Conservation (phyloP, 1,284 basidiomycete species). For the Phenoliferia sp. region DNA sequence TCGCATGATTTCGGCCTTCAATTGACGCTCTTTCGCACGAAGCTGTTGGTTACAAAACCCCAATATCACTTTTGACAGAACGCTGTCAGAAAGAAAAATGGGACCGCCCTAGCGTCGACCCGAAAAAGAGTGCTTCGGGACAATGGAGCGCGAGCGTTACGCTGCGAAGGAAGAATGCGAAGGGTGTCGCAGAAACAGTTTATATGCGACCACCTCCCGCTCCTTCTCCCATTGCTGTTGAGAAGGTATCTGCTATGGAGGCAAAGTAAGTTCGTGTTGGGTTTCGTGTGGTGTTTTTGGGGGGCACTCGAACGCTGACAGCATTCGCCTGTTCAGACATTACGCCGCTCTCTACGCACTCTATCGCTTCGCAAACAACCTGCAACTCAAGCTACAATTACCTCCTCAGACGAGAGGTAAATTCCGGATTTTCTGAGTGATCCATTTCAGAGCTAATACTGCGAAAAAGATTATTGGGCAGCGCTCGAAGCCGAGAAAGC, state of each 20-base stretch:
- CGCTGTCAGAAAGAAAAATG: slow-evolving; percentile 81
- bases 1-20: too few relatives aligned
- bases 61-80: slow-evolving; percentile 61
- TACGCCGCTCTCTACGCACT: slow-evolving; percentile 83
- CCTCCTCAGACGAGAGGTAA: slow-evolving; percentile 51
- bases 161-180: slow-evolving; percentile 61
- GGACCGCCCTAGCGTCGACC: slow-evolving; percentile 70
- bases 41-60: slow-evolving; percentile 66
- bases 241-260: slow-evolving; percentile 57
- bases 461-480: slow-evolving; percentile 86
- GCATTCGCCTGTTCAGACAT: slow-evolving; percentile 48
- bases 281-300: too few relatives aligned
- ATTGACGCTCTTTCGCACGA: neutral
- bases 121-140: slow-evolving; percentile 50
- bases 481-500: slow-evolving; percentile 64
- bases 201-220: slow-evolving; percentile 58
- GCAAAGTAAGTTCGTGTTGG: slow-evolving; percentile 51
- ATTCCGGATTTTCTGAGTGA: too few relatives aligned
- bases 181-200: slow-evolving; percentile 63
- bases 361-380: slow-evolving; percentile 74
- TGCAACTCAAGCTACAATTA: slow-evolving; percentile 70
- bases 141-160: slow-evolving; percentile 58
- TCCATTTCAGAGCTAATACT: too few relatives aligned
- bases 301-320: too few relatives aligned
- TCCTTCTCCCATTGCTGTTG: slow-evolving; percentile 46